Base-by-base conservation (phyloP, 1,284 basidiomycete genomes). In the Fomitopsis palustris region DNA sequence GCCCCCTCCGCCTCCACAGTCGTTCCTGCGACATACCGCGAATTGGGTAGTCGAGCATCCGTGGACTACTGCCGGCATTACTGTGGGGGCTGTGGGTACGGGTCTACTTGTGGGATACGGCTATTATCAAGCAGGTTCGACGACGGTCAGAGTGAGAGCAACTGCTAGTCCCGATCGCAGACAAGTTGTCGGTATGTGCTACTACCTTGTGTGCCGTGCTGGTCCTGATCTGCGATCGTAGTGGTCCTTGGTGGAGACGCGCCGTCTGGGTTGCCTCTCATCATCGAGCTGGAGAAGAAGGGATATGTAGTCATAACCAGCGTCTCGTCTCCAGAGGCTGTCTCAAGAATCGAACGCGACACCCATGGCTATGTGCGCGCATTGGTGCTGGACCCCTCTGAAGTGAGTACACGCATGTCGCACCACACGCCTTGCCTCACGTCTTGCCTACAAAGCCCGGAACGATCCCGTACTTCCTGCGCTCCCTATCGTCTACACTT, bases 291-390 rank as follows among this genome's bases (percentile, higher is more conserved):
- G 42, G 88, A 92, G 72, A 79, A 79, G 67, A 83, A 86, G 64
- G 90, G 90, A 1, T 93, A 88, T 67, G 87, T 93, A 65, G 85
- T 95, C 42, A 86, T 95, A 64, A 80, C 86, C 6, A 93, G 87
- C 62, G 90, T 92, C 16, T 76, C 85, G 2, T 82, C 81, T 16
- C 81, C 85, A 1, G 86, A 87, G 56, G 81, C 82, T 8, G 84
- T 84, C 31, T 78, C 82, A 21, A 75, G 76, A 23, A 75, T 94
- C 53, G 90, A 94, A 71, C 76, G 76, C 43, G 75, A 77, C 62
- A 82, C 83, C 35, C 78, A 85, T 65, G 92, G 92, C 47, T 93
- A 84, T 72, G 81, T 93, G 58, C 85, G 87, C 54, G 90, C 87
- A 1, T 79, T 93, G 59, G 84, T 93, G 21, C 81, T 94, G 47